Evolutionary conservation across 225 moss, liverwort and hornwort species (phyloP), one percentile per base, ranked within the genome.

Genomic region (Marchantia paleacea): DNA sequence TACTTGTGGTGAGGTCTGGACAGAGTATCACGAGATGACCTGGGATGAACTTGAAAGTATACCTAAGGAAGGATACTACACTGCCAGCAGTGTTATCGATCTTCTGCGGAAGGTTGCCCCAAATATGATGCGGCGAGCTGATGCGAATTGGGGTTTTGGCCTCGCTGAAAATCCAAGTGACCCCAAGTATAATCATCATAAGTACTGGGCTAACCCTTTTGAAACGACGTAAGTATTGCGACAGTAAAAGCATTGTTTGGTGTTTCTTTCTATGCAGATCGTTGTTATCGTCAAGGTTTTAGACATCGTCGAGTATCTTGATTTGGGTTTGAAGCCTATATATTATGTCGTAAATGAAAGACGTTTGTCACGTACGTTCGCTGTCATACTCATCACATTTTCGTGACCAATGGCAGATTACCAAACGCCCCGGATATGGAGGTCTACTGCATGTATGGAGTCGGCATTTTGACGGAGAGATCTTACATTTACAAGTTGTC

Each of bases 1-100:
- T 60, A 82, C 90, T n/a, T 99, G 97, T 79, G 97, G 97, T 73
- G 97, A 99, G 74, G 87, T 85, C 52, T 99, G 95, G 95, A 99
- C 93, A 1, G 97, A 99, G 80, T 99, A 99, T 81, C 95, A 99
- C 53, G 97, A 99, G 19, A 81, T 95, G 80, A 83, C 75, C 68
- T 94, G 93, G 95, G 90, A 86, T 54, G 90, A 84, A 61, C 78
- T 99, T 79, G 86, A 99, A 84, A 87, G 87, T 26, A 79, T 95
- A 47, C 79, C 81, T 10, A 85, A 81, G 57, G 86, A 85, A 61
- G 84, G 85, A 83, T 55, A 91, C 54, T 86, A 93, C 69, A 89
- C 89, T 64, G 92, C 92, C 16, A 80, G 80, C 55, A 87, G 84
- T 24, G 47, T 80, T 18, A 78, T 92, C 39, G 90, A 91, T 53